Evolutionary conservation across 495 filamentous ascomycete species (phyloP).

Genomic region (Penicillium bialowiezense): DNA sequence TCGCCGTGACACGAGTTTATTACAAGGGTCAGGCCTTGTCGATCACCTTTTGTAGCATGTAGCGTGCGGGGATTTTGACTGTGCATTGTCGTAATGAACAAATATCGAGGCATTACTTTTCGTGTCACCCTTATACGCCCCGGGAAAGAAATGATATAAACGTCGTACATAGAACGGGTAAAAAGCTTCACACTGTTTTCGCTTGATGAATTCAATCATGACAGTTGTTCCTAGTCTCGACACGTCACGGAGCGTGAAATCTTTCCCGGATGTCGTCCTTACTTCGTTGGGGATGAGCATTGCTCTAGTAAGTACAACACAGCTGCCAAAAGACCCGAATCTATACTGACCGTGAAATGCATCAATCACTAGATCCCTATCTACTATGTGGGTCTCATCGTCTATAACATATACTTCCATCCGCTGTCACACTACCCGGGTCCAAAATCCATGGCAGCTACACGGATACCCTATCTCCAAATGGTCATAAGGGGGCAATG

Average conservation of each 20-base stretch:
- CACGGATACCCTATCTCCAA: slow-evolving; percentile 16
- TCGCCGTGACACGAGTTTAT: no score
- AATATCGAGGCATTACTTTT: neutral
- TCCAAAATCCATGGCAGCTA: slow-evolving; percentile 29
- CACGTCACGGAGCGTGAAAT: neutral
- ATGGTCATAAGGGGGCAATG: slow-evolving; percentile 11
- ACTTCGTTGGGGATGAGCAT: neutral
- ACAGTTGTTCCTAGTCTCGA: neutral
- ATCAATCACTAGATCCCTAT: slow-evolving; percentile 3
- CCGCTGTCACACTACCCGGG: slow-evolving; percentile 51
- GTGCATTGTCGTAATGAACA: neutral
- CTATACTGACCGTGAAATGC: no score
- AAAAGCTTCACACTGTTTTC: no score
- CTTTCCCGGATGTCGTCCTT: neutral
- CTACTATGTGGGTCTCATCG: neutral
- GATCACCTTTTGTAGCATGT: neutral
- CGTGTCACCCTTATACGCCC: neutral
- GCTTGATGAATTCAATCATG: neutral
- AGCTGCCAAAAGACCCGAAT: no score
- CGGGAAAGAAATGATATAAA: no score
- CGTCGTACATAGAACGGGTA: no score
- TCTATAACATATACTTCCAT: slow-evolving; percentile 51
- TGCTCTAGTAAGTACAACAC: neutral
- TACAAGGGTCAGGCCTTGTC: no score
- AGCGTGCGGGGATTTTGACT: neutral